phyloP scores from a whole-genome alignment of 129 eudicot genomes.

The Centella asiatica region DNA sequence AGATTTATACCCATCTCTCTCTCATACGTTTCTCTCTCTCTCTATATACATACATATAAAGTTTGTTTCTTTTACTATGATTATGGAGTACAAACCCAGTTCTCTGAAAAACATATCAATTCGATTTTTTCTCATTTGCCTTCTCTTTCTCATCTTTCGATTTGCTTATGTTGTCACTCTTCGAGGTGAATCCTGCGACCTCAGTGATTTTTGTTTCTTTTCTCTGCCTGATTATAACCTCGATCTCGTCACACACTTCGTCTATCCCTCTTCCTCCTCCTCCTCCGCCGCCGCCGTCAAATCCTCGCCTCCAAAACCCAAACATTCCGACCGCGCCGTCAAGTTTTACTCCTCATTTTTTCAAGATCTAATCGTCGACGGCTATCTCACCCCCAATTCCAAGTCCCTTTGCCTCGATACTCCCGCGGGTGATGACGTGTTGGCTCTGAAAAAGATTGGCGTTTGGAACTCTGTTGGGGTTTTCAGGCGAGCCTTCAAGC shows the following conservation, averaged over 20 bases:
- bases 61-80: not conserved
- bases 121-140: slow-evolving; percentile 46
- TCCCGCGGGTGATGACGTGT: slow-evolving; percentile 58
- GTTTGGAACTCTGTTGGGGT: slow-evolving; percentile 61
- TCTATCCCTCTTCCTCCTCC: slow-evolving; percentile 12
- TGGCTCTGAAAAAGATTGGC: slow-evolving; percentile 69
- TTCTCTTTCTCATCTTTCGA: slow-evolving; percentile 45
- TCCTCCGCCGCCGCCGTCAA: slow-evolving; percentile 20
- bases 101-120: slow-evolving; percentile 45
- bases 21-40: too few relatives aligned
- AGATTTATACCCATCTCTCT: not conserved
- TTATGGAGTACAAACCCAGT: slow-evolving; percentile 33
- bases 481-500: slow-evolving; percentile 48
- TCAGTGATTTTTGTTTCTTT: slow-evolving; percentile 83
- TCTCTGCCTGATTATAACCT: slow-evolving; percentile 32
- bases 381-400: slow-evolving; percentile 39
- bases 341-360: slow-evolving; percentile 50
- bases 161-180: slow-evolving; percentile 63
- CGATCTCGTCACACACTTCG: slow-evolving; percentile 28
- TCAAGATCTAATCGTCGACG: slow-evolving; percentile 72
- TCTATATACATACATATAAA: not conserved
- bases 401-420: slow-evolving; percentile 72
- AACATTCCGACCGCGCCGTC: slow-evolving; percentile 34
- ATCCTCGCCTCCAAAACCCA: slow-evolving; percentile 21
- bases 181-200: slow-evolving; percentile 66